phyloP scores from a whole-genome alignment of 2,329 filamentous ascomycete species.

The Claviceps citrina region DNA sequence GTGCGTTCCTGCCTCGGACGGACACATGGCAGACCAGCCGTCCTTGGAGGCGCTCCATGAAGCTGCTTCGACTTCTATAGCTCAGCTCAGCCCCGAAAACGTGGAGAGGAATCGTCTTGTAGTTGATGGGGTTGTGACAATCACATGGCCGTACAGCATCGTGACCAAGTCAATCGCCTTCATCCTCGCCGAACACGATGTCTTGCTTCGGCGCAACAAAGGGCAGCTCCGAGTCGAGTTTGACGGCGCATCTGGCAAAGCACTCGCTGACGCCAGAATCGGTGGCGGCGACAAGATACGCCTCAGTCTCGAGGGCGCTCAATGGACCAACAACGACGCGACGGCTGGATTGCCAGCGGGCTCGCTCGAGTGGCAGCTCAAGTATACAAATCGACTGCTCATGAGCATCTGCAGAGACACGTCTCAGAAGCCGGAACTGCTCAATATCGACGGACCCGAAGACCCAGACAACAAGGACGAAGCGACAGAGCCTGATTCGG shows the following conservation, averaged over 20 bases:
- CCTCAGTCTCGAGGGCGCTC: constrained; percentile 52
- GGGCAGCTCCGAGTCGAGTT: constrained; percentile 75
- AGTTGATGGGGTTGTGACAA: constrained; percentile 59
- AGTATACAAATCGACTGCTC: constrained; percentile 34
- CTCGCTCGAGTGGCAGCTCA: constrained; percentile 43
- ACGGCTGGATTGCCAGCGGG: constrained; percentile 33
- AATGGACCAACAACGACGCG: constrained; percentile 43
- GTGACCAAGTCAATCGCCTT: constrained; percentile 60
- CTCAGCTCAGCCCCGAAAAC: constrained; percentile 36
- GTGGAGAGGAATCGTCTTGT: constrained; percentile 24
- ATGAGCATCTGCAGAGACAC: constrained; percentile 29
- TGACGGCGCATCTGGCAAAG: constrained; percentile 51
- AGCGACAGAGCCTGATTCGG: background rate
- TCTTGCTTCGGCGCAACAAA: constrained; percentile 57
- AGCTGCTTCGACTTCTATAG: constrained; percentile 34
- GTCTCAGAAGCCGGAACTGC: constrained; percentile 28
- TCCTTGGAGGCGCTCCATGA: constrained; percentile 12
- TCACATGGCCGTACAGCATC: constrained; percentile 84
- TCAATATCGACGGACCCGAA: constrained; percentile 34
- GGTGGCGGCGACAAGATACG: constrained; percentile 65
- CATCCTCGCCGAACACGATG: constrained; percentile 70
- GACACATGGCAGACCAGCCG: constrained; percentile 13
- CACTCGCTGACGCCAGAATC: constrained; percentile 49
- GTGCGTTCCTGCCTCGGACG: background rate
- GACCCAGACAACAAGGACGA: constrained; percentile 8